Conservation (phyloP, 2,329 filamentous ascomycete species). For the Colletotrichum karsti region DNA sequence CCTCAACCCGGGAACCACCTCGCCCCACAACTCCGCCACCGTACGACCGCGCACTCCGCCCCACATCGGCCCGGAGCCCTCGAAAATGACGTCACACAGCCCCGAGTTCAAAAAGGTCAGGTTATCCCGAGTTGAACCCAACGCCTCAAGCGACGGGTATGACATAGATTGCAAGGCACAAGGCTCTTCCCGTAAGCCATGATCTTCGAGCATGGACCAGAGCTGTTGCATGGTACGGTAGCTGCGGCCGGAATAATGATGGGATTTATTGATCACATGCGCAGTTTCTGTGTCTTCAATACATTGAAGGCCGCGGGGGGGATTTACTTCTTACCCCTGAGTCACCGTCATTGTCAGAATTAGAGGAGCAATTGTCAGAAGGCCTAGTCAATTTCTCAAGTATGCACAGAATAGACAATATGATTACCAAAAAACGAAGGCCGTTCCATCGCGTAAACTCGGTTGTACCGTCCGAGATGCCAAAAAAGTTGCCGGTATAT, state of each 20-base stretch:
- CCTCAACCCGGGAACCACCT: not conserved
- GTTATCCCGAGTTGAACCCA: not conserved
- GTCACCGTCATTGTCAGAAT: no score
- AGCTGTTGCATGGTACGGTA: not conserved
- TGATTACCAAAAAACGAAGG: conserved; percentile 24
- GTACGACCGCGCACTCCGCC: not conserved
- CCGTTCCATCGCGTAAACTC: conserved; percentile 4
- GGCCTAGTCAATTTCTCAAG: not conserved
- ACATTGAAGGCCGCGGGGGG: not conserved
- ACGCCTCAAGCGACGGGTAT: not conserved
- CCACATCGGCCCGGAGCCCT: not conserved
- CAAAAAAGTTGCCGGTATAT: not conserved
- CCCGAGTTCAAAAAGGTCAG: not conserved
- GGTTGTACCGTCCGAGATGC: conserved; percentile 5
- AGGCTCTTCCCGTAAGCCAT: not conserved
- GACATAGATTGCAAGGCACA: not conserved
- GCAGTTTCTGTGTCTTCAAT: not conserved
- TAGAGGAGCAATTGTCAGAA: not conserved
- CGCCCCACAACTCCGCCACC: not conserved
- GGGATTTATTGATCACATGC: not conserved
- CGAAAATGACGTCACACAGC: not conserved
- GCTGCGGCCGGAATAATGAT: not conserved
- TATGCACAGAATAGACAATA: conserved; percentile 23
- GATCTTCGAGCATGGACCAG: not conserved
- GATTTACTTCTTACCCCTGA: no score